Base-by-base conservation (phyloP, 495 filamentous ascomycete species). In the Daldinia bambusicola region DNA sequence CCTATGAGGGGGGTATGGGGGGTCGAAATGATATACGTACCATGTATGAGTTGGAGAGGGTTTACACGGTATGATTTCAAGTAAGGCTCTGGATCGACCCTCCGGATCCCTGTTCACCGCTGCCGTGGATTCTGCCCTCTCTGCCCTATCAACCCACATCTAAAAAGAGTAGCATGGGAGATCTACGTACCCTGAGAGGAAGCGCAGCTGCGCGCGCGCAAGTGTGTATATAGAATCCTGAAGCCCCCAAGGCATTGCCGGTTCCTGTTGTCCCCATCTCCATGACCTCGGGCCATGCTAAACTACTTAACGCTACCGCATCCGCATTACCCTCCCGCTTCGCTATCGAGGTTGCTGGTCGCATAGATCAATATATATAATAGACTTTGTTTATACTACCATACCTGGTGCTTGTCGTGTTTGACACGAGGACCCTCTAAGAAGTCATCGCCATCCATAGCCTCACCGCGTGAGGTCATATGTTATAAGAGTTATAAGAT, bases 241-340 rank as follows among this genome's bases (percentile, higher is more conserved):
- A 76, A 69, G 68, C 75, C 75, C 75, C 75, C 71, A 74, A 70
- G 70, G 62, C 68, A 68, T 76, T 68, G 71, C 13, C 75, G 61
- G 45, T 72, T 65, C 67, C 69, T 76, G 10, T n/a, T 56, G 63
- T 67, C 69, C 64, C 71, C 75, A 77, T 60, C 69, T 76, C 63
- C 52, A 70, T 43, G 66, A 74, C 12, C 52, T 57, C 63, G 63
- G 61, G 52, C 36, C 66, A 65, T 52, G 43, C 58, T 60, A 69
- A 65, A 55, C 22, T 41, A 43, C 48, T 31, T 63, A 40, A 63
- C 56, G 26, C 56, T 51, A 38, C 31, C 40, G 37, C 48, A 26
- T 26, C 26, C 26, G 26, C 26, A 26, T 13, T 61, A 57, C 36
- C 26, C 20, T 74, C 56, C 43, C 38, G 10, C 64, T 45, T 67